Evolutionary conservation across 495 filamentous ascomycete genomes (phyloP).

Genomic region (Filosporella fistucella): DNA sequence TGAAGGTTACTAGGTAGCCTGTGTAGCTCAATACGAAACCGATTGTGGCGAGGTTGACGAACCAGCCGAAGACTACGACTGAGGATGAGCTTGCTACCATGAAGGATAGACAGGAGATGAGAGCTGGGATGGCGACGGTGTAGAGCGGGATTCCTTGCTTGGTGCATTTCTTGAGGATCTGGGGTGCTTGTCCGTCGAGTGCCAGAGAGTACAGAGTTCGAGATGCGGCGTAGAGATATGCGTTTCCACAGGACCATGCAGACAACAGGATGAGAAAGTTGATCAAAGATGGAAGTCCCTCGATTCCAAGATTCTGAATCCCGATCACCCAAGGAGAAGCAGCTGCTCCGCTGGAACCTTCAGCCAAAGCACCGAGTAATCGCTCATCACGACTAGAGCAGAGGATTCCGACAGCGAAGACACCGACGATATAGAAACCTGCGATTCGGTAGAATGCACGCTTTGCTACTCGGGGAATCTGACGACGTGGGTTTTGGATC

Average conservation of each 20-base stretch:
- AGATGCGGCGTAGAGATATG: conserved; percentile 53
- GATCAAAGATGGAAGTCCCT: conserved; percentile 53
- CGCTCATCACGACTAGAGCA: conserved; percentile 45
- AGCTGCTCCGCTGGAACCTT: conserved; percentile 33
- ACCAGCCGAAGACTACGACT: conserved; percentile 53
- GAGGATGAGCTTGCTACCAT: conserved; percentile 49
- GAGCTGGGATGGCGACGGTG: conserved; percentile 43
- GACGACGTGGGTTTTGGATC: conserved; percentile 37
- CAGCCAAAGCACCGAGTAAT: conserved; percentile 39
- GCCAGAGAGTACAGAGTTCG: conserved; percentile 59
- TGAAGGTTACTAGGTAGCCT: conserved; percentile 8
- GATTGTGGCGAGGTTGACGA: conserved; percentile 51
- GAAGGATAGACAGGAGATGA: conserved; percentile 49
- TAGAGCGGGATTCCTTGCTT: conserved; percentile 55
- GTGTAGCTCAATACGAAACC: conserved; percentile 54
- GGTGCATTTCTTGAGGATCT: conserved; percentile 50
- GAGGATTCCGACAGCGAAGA: conserved; percentile 50
- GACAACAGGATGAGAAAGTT: conserved; percentile 66
- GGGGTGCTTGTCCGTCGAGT: conserved; percentile 52
- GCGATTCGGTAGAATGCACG: conserved; percentile 43
- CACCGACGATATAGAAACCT: conserved; percentile 51
- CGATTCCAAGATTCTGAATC: conserved; percentile 57
- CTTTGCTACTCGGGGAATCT: conserved; percentile 45
- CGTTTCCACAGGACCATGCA: conserved; percentile 67
- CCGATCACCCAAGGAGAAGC: conserved; percentile 71